Conservation (phyloP, 371 early-diverging fungal genomes). For the Mortierella sp. region DNA sequence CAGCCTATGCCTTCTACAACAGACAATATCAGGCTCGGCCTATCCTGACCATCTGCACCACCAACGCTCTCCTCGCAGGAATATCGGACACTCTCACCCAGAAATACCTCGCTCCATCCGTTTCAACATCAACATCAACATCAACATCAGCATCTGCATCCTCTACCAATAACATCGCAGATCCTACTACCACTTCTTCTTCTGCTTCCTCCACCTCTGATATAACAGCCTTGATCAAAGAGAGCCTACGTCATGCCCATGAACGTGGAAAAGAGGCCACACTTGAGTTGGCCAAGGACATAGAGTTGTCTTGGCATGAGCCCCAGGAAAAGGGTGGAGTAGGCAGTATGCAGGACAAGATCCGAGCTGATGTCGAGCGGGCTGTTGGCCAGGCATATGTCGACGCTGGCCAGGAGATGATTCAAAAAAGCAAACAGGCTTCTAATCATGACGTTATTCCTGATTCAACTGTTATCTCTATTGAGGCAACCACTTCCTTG, state of each 20-base stretch:
- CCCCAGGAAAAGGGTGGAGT: neutral
- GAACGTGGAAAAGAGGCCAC: neutral
- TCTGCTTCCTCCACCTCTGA: neutral
- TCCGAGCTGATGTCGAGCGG: neutral
- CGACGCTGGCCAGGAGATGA: constrained; percentile 1
- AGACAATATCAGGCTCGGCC: constrained; percentile 69
- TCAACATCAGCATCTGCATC: neutral
- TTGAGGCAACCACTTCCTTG: constrained; percentile 2
- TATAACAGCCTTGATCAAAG: neutral
- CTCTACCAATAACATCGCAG: neutral
- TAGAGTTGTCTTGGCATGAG: constrained; percentile 4
- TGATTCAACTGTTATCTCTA: neutral
- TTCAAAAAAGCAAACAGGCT: neutral
- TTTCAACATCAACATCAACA: neutral
- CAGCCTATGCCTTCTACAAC: constrained; percentile 60
- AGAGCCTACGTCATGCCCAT: neutral
- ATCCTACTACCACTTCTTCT: neutral
- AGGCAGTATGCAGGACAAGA: neutral
- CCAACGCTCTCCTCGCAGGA: constrained; percentile 79
- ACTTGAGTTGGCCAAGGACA: constrained; percentile 6
- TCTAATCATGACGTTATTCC: neutral
- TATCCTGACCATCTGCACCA: constrained; percentile 74
- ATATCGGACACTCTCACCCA: constrained; percentile 81
- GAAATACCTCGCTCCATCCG: constrained; percentile 55
- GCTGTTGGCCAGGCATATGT: constrained; percentile 1